Base-by-base conservation (phyloP, 306 rosid species). In the Trifolium fragiferum region DNA sequence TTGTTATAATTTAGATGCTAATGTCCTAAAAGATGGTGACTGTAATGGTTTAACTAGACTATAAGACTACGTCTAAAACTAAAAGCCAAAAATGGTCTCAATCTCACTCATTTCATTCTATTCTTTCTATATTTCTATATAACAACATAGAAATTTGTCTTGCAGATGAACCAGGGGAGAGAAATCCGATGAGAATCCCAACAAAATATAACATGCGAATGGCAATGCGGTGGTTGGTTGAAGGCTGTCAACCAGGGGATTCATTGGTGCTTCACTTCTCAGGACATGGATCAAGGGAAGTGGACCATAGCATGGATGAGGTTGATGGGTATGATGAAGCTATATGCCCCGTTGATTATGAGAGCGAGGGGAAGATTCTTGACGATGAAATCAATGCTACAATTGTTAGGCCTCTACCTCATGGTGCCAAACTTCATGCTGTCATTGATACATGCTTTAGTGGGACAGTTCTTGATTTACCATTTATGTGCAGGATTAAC, bases 301-400 rank as follows among this genome's bases (percentile, higher is more conserved):
- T 7, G 1, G 89, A 87, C 68, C 20, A 3, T 1, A 41, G 62
- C 86, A 62, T 47, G 76, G 92, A 87, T 53, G 95, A 89, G 84
- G 6, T 80, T 10, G 92, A 89, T 10, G 90, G 92, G 53, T 67
- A 9, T 32, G 90, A 89, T 46, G 95, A 89, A 76, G 87, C 87
- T 15, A 32, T 89, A 15, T 89, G 91, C 76, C 89, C 95, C 3
- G 79, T 86, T n/a, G 92, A 89, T 79, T 86, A 71, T n/a, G 81
- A 76, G 75, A 20, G 61, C 0, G 70, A 57, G 21, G 95, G 95
- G 18, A 84, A 55, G 80, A 85, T 89, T 10, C 10, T 85, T 13
- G 95, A 89, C 43, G 92, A 89, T 21, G 95, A 87, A 70, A 82
- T 89, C 61, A 89, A 89, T 13, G 85, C 87, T 37, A 86, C 83